phyloP scores from a whole-genome alignment of 768 basidiomycete species.

The Filobasidium floriforme region DNA sequence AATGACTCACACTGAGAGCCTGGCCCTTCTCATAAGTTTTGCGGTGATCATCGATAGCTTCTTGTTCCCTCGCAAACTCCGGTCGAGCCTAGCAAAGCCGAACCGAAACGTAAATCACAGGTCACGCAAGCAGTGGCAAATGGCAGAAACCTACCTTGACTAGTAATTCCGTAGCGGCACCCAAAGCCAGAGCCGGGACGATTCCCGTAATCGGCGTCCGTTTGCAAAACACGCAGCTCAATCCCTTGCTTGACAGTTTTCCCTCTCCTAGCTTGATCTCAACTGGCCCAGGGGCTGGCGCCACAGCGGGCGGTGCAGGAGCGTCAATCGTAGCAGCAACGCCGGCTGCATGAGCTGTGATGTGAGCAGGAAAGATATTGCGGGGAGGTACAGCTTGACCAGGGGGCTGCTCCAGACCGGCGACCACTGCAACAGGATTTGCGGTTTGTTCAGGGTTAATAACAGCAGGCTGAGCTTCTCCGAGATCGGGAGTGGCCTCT shows the following conservation, averaged over 20 bases:
- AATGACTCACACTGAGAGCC: background rate
- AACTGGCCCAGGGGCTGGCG: background rate
- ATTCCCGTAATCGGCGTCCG: constrained; percentile 1
- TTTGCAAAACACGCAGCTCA: constrained; percentile 3
- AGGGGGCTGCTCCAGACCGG: too few relatives aligned
- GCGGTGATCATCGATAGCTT: constrained; percentile 3
- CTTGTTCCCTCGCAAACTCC: background rate
- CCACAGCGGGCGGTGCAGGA: background rate
- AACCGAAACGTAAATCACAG: too few relatives aligned
- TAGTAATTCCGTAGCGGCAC: constrained; percentile 3
- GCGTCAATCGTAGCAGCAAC: background rate
- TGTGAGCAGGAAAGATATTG: too few relatives aligned
- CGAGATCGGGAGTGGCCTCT: too few relatives aligned
- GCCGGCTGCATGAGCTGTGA: too few relatives aligned
- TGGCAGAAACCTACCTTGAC: background rate
- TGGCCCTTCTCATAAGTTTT: background rate
- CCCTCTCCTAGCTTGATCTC: background rate
- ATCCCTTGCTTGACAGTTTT: background rate
- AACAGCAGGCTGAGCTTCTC: too few relatives aligned
- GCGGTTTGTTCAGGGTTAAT: too few relatives aligned
- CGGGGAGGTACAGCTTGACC: background rate
- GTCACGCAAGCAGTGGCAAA: too few relatives aligned
- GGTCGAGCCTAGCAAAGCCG: background rate
- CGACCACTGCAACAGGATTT: too few relatives aligned
- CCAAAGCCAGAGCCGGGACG: constrained; percentile 4